Base-by-base conservation (phyloP, 495 filamentous ascomycete genomes). In the Ascobolus immersus region DNA sequence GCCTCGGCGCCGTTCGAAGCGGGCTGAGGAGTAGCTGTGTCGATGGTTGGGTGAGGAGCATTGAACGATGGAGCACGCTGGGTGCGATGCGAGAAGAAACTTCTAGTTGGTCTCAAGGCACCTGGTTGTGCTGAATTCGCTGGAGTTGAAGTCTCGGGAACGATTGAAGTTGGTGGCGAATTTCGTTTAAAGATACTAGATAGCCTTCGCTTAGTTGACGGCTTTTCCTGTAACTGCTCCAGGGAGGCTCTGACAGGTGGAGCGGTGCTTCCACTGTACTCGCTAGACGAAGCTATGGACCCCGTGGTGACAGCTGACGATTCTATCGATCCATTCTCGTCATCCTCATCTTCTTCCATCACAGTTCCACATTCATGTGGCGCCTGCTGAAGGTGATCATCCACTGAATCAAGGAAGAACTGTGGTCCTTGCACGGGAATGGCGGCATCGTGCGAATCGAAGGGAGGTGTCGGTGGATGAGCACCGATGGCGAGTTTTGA, bases 261-360 rank as follows among this genome's bases (percentile, higher is more conserved):
- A n/a, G n/a, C n/a, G 28, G 28, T 13, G 28, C 14, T 17, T 4
- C 28, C 28, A 31, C 28, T 31, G 10, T n/a, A 31, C 4, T 15
- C 28, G 10, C 12, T 15, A 15, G 18, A 31, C 17, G 28, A 15
- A 17, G 14, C 28, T 3, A 31, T 31, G 42, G 26, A 49, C 40
- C 15, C 35, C 19, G 10, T 39, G 45, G 27, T 48, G 46, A n/a
- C 34, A 25, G 23, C 47, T 12, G 49, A 42, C 26, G 41, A 23
- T 18, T 50, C 47, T 12, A 45, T 50, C 10, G 47, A 31, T 4
- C 10, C 39, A 8, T 45, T 50, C 28, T 49, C 46, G 23, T 47
- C 39, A 17, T 48, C 46, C n/a, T 50, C 47, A 18, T 41, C 46
- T 24, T 48, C 46, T 33, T 50, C 47, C 17, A 39, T 27, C 4